Evolutionary conservation across 192 early-diverging fungal genomes (phyloP).

Genomic region (Pilaira anomala): DNA sequence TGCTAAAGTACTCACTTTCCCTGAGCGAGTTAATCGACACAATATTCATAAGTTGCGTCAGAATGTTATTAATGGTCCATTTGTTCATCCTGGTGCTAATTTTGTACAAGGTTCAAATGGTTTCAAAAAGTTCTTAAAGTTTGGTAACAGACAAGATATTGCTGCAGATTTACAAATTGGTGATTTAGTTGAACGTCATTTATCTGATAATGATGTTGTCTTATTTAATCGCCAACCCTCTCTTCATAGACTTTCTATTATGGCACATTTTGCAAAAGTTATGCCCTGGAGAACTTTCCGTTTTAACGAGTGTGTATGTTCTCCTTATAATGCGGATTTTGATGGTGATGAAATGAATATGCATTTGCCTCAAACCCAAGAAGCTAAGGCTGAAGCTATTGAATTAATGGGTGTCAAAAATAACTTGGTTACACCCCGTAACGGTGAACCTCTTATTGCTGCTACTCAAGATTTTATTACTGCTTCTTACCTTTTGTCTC

Average conservation of each 20-base stretch:
- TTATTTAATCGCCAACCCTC: slow-evolving; percentile 99
- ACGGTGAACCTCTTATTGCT: slow-evolving; percentile 97
- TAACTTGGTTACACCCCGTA: slow-evolving; percentile 96
- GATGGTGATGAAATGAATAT: slow-evolving; percentile 99
- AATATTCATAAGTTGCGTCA: slow-evolving; percentile 80
- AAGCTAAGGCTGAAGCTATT: slow-evolving; percentile 94
- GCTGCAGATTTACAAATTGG: slow-evolving; percentile 79
- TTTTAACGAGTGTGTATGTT: slow-evolving; percentile 99
- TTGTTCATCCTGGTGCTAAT: slow-evolving; percentile 91
- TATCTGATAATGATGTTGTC: slow-evolving; percentile 91
- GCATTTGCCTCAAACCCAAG: slow-evolving; percentile 99
- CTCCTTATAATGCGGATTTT: slow-evolving; percentile 99
- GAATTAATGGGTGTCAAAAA: slow-evolving; percentile 95
- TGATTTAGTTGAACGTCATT: slow-evolving; percentile 94
- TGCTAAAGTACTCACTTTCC: slow-evolving; percentile 91
- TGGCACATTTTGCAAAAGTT: slow-evolving; percentile 92
- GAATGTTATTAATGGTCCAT: slow-evolving; percentile 80
- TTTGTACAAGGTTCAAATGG: slow-evolving; percentile 66
- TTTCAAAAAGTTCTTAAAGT: slow-evolving; percentile 62
- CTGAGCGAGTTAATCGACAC: slow-evolving; percentile 87
- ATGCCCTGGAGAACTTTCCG: slow-evolving; percentile 97
- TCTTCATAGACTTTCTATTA: slow-evolving; percentile 93
- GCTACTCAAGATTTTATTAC: slow-evolving; percentile 99
- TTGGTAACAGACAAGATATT: slow-evolving; percentile 61
- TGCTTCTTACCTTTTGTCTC: slow-evolving; percentile 87